Evolutionary conservation across 371 early-diverging fungal genomes (phyloP).

Genomic region (Lichtheimia ramosa): DNA sequence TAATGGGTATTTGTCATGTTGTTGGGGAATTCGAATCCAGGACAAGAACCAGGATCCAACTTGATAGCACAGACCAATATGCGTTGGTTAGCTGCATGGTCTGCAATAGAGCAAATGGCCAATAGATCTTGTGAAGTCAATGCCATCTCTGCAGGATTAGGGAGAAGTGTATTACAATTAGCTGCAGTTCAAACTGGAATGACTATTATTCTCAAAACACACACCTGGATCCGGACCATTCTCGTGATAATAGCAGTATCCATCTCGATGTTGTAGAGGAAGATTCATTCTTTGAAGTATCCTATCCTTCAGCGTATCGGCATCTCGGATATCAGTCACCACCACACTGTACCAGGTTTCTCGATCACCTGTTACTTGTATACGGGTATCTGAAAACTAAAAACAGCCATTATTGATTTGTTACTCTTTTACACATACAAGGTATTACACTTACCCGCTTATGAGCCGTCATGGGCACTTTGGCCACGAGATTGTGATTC

Average conservation of each 20-base stretch:
- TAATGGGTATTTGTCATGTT: constrained; percentile 1
- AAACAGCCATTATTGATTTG: not conserved
- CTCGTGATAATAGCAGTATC: constrained; percentile 52
- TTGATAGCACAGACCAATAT: constrained; percentile 28
- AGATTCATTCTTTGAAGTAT: constrained; percentile 44
- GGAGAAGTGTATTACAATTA: not conserved
- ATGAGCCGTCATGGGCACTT: not conserved
- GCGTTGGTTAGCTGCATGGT: constrained; percentile 40
- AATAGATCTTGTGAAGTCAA: constrained; percentile 35
- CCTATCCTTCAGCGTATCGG: constrained; percentile 44
- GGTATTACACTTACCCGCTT: not conserved
- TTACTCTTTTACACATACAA: not conserved
- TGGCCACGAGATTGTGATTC: not conserved
- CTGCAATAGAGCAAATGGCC: constrained; percentile 41
- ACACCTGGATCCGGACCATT: constrained; percentile 53
- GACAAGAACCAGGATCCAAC: too few species aligned
- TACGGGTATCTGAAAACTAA: constrained; percentile 32
- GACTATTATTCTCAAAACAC: constrained; percentile 4
- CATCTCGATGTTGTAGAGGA: constrained; percentile 20
- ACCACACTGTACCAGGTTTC: constrained; percentile 60
- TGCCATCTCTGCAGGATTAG: constrained; percentile 20
- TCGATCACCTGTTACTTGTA: constrained; percentile 57
- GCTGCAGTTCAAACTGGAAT: constrained; percentile 13
- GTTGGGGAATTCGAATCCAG: constrained; percentile 1
- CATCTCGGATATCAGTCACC: constrained; percentile 51